Conservation (phyloP, 305 asterid genomes). For the Stenogyne calaminthoides region DNA sequence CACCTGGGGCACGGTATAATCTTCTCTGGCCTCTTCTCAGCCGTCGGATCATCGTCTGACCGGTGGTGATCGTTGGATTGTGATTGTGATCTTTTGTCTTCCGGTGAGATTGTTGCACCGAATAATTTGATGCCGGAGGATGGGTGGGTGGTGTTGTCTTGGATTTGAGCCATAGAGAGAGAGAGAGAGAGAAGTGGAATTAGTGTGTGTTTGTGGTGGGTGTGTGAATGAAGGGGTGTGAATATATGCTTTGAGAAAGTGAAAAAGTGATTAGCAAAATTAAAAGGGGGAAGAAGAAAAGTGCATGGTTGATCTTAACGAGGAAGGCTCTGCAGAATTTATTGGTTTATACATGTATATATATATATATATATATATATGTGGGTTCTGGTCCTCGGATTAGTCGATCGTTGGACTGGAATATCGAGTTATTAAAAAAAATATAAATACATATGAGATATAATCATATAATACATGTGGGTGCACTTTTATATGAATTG, state of each 20-base stretch:
- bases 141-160: constrained; percentile 36
- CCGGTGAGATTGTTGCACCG: constrained; percentile 63
- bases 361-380: too few relatives aligned
- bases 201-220: background rate
- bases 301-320: constrained; percentile 34
- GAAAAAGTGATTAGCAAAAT: constrained; percentile 32
- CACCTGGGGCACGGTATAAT: constrained; percentile 80
- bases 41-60: constrained; percentile 29
- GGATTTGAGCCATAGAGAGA: constrained; percentile 65
- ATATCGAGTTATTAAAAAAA: too few relatives aligned
- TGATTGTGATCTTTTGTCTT: constrained; percentile 29
- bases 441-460: too few relatives aligned
- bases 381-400: too few relatives aligned
- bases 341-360: too few relatives aligned
- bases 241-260: constrained; percentile 42
- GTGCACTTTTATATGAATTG: too few relatives aligned
- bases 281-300: constrained; percentile 22
- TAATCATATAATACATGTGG: too few relatives aligned
- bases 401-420: too few relatives aligned
- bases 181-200: background rate
- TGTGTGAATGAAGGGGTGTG: constrained; percentile 31
- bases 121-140: constrained; percentile 69
- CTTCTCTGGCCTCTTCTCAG: constrained; percentile 63
- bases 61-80: too few relatives aligned
- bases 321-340: background rate